Evolutionary conservation across 1,284 basidiomycete genomes (phyloP), one percentile per base, ranked within the genome.

Genomic region (Ganoderma boninense): DNA sequence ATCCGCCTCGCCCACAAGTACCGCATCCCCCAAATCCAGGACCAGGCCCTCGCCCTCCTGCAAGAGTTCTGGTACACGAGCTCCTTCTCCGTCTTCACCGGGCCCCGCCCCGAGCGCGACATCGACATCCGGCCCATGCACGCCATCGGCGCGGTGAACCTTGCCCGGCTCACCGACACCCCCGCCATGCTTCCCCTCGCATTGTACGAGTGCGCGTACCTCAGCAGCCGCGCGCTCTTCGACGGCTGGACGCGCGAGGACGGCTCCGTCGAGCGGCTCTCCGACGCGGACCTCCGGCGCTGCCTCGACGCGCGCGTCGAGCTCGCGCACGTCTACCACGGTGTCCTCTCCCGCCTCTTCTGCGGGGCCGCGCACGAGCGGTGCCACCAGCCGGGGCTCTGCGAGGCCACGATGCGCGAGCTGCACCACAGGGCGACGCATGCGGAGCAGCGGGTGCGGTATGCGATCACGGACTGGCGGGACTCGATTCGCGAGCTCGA

Each of bases 121-220:
- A 32, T 38, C 32, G 18, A 3, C 18, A 3, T 54, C 23, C 4
- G 16, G 10, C 20, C 32, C 20, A 18, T 13, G 2, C 56, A 66
- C 14, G 56, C 56, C 8, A 67, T 70, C 44, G 44, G 23, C 6
- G 65, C 57, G 7, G 57, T 70, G 43, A 46, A 66, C 38, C n/a
- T 70, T 20, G 71, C 71, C 2, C 69, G 64, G 0, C 65, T 73
- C 52, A 67, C 64, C 8, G 40, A 62, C 18, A 60, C 65, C 0
- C 56, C 44, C 1, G 29, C 54, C 3, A 46, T 72, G 13, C 62
- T 70, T 0, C 71, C 71, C 16, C 32, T 32, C 20, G 71, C 71
- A 14, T n/a, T 72, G 4, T 62, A 66, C n/a, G n/a, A 32, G 3
- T 72, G 69, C 56, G 52, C 23, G n/a, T 14, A 2, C 0, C 64